Conservation (phyloP, 2,329 filamentous ascomycete genomes). For the Pestalotiopsis sp. region DNA sequence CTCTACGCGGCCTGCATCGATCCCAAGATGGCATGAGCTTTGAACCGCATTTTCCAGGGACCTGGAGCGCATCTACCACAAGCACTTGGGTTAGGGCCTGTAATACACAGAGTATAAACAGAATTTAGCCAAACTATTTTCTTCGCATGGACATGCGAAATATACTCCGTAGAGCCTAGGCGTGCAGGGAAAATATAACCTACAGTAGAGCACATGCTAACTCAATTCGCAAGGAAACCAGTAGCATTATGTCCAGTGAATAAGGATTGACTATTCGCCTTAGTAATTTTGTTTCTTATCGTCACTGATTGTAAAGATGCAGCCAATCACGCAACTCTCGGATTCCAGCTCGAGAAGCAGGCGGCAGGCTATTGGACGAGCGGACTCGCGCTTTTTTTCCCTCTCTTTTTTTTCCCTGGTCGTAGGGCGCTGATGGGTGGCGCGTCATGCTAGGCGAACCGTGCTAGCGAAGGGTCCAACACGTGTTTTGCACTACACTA, state of each 20-base stretch:
- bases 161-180: no score
- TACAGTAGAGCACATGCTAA: not conserved
- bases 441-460: not conserved
- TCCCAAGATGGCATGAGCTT: no score
- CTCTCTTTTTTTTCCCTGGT: not conserved
- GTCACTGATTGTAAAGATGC: not conserved
- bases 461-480: not conserved
- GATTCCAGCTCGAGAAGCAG: not conserved
- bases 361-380: not conserved
- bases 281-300: not conserved
- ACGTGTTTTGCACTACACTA: not conserved
- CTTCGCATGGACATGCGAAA: no score
- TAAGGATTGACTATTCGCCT: not conserved
- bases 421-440: not conserved
- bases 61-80: no score
- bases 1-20: no score
- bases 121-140: no score
- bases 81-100: no score
- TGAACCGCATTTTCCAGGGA: no score
- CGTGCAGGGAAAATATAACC: not conserved
- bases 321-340: not conserved
- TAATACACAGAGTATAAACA: no score
- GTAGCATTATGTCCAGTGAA: not conserved
- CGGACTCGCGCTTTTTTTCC: not conserved
- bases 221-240: not conserved